These are phyloP conservation scores for Quercus rubra DNA, from an alignment of 306 rosid genomes.

Conservation along the genomic window DNA sequence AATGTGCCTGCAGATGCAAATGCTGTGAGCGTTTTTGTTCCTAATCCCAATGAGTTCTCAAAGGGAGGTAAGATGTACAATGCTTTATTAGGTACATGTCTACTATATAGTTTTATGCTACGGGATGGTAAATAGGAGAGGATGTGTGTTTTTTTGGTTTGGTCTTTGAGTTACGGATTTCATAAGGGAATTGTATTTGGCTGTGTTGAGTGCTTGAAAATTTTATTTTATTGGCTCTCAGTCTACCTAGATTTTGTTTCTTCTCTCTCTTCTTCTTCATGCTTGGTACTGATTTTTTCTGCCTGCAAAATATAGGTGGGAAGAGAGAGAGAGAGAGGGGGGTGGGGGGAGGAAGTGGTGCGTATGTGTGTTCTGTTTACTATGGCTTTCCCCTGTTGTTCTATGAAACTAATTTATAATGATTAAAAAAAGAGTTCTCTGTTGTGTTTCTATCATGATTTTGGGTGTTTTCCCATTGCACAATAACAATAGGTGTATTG, in stretches of 20 bases:
- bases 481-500: not conserved
- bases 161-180: not conserved
- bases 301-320: not conserved
- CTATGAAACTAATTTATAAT: not conserved
- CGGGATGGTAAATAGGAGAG: not conserved
- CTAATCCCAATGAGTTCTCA: slow-evolving; percentile 37
- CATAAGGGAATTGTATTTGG: not conserved
- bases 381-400: not conserved
- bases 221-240: not conserved
- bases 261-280: not conserved
- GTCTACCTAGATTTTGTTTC: not conserved
- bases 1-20: slow-evolving; percentile 63
- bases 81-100: slow-evolving; percentile 8
- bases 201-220: not conserved
- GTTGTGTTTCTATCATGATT: not conserved
- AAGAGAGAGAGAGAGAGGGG: too few species aligned
- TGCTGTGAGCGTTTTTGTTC: slow-evolving; percentile 69
- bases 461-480: too few species aligned
- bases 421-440: not conserved
- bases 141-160: not conserved
- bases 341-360: too few species aligned
- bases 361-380: not conserved
- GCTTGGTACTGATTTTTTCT: not conserved
- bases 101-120: not conserved
- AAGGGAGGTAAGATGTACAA: slow-evolving; percentile 51